Base-by-base conservation (phyloP, 106 monocot species). In the Iris macrosiphon region DNA sequence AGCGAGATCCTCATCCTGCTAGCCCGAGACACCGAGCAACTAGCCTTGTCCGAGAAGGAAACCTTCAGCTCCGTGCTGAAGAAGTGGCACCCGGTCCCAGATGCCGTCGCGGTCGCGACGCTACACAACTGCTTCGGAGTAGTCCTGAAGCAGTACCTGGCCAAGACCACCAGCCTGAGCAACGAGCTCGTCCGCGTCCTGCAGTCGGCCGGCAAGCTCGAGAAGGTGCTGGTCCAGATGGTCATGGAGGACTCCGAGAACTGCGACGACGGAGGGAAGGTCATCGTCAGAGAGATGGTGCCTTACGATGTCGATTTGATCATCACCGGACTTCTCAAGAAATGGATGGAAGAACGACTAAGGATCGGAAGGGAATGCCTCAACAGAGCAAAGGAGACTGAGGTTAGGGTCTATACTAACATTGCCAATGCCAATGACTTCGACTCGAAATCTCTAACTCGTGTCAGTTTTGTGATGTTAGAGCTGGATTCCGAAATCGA, bases 401-500 rank as follows among this genome's bases (percentile, higher is more conserved):
- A 96, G 85, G 95, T 85, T 12, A 63, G n/a, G n/a, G n/a, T n/a
- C n/a, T n/a, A n/a, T n/a, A n/a, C n/a, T n/a, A n/a, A n/a, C n/a
- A n/a, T n/a, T n/a, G n/a, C n/a, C n/a, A n/a, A n/a, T n/a, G n/a
- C n/a, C n/a, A n/a, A n/a, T n/a, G n/a, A n/a, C n/a, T n/a, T n/a
- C n/a, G n/a, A n/a, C n/a, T n/a, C n/a, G n/a, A n/a, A n/a, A n/a
- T 52, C 14, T n/a, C 14, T 30, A 4, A 55, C 56, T 37, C 39
- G 10, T 56, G 37, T 17, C 14, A 54, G 3, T 33, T 18, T 24
- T 35, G n/a, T 28, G 21, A 34, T n/a, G n/a, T n/a, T 49, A 95
- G 89, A 89, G 79, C 30, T 96, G 95, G 95, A 79, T 64, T 16
- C 77, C 82, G 2, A 89, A 66, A 45, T 72, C 89, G 6, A 85